A percentile compares a stretch with the other conserved stretches of the same genome.
These are phyloP conservation scores for Boeremia exigua DNA, from an alignment of 2,329 filamentous ascomycete genomes.

Conservation along the genomic window DNA sequence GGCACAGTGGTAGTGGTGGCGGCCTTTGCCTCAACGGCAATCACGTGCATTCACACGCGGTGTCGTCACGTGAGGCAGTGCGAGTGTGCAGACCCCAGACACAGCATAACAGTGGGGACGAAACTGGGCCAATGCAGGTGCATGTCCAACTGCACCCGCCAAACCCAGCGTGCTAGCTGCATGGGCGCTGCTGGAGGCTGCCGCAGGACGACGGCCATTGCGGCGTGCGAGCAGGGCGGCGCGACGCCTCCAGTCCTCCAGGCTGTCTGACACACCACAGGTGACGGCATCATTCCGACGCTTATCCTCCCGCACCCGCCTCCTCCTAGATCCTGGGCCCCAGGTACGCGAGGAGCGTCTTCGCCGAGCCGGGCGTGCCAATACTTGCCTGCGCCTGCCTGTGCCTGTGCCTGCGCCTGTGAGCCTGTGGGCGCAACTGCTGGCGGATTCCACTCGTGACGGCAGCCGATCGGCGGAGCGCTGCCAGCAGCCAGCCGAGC, in stretches of 20 bases:
- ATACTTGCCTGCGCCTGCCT: slow-evolving; percentile 32
- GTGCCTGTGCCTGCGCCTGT: neutral
- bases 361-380: slow-evolving; percentile 40
- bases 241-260: slow-evolving; percentile 16
- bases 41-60: neutral
- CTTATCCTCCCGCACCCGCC: slow-evolving; percentile 45
- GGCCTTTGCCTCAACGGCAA: too few species aligned
- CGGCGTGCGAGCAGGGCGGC: slow-evolving; percentile 22
- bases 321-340: slow-evolving; percentile 28
- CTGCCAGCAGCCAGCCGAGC: slow-evolving; percentile 40
- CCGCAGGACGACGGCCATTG: neutral
- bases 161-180: slow-evolving; percentile 4
- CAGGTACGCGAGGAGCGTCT: slow-evolving; percentile 19
- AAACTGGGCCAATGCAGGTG: slow-evolving; percentile 3
- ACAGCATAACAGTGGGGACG: slow-evolving; percentile 6
- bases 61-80: slow-evolving; percentile 2
- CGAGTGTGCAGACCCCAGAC: neutral
- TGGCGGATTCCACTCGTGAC: slow-evolving; percentile 17
- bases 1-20: neutral
- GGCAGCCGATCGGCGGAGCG: slow-evolving; percentile 45
- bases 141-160: neutral
- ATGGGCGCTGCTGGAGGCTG: slow-evolving; percentile 6
- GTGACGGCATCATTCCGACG: slow-evolving; percentile 46
- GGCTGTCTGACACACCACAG: slow-evolving; percentile 31
- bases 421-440: neutral